Evolutionary conservation across 352 stramenopile genomes (phyloP).

Genomic region (Lagenidium sp.): DNA sequence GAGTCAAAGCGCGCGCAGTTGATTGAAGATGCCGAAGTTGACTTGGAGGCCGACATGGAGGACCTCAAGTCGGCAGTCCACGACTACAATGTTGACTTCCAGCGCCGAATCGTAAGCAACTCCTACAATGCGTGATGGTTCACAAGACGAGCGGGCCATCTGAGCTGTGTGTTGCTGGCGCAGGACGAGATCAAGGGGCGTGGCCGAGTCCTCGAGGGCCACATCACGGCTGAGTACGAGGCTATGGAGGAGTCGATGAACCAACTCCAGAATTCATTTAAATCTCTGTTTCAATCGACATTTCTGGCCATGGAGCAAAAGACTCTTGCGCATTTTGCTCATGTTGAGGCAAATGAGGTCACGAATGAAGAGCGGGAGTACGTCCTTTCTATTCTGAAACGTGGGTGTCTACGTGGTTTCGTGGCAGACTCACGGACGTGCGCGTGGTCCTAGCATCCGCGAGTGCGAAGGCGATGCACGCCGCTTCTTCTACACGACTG

Average conservation of each 20-base stretch:
- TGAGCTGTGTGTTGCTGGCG: too few species aligned
- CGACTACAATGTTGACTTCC: slow-evolving; percentile 79
- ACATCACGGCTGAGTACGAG: slow-evolving; percentile 41
- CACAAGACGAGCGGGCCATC: too few species aligned
- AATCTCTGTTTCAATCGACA: slow-evolving; percentile 33
- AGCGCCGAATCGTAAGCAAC: slow-evolving; percentile 56
- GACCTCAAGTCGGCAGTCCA: slow-evolving; percentile 72
- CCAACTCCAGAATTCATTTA: slow-evolving; percentile 31
- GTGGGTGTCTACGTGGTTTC: slow-evolving; percentile 11
- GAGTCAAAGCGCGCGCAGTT: slow-evolving; percentile 67
- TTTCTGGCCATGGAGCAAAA: slow-evolving; percentile 51
- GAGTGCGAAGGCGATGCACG: slow-evolving; percentile 43
- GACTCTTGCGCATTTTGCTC: slow-evolving; percentile 47
- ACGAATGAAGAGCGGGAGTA: slow-evolving; percentile 29
- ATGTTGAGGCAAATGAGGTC: slow-evolving; percentile 43
- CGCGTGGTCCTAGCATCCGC: slow-evolving; percentile 21
- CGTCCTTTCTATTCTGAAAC: too few species aligned
- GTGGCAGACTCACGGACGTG: not conserved
- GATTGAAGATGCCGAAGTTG: slow-evolving; percentile 63
- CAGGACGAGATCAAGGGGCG: slow-evolving; percentile 67
- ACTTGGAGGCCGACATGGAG: slow-evolving; percentile 75
- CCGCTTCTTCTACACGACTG: slow-evolving; percentile 71
- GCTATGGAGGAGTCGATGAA: slow-evolving; percentile 52
- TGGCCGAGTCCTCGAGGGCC: slow-evolving; percentile 35
- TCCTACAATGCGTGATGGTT: not conserved